Percentiles rank a stretch among this genome's conserved stretches.
Conservation (phyloP, 345 rosid genomes). For the Eucalyptus caleyi region DNA sequence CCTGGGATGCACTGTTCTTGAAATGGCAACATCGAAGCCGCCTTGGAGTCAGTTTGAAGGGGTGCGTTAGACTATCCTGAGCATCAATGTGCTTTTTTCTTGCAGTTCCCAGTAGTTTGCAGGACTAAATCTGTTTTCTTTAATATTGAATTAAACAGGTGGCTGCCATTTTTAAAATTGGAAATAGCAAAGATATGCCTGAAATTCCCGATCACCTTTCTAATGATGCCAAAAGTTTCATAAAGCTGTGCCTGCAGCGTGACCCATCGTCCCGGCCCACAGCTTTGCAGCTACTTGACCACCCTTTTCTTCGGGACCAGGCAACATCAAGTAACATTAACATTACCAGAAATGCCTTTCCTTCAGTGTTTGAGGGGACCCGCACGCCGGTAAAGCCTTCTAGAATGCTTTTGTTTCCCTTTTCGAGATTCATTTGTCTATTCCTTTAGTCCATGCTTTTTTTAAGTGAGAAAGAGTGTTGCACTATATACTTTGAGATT, state of each 20-base stretch:
- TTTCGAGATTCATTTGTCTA: not conserved
- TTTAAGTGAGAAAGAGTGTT: not conserved
- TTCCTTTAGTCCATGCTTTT: not conserved
- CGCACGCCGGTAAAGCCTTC: slow-evolving; percentile 45
- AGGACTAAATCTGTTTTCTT: not conserved
- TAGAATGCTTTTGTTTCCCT: not conserved
- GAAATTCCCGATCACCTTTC: slow-evolving; percentile 88
- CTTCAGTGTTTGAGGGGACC: slow-evolving; percentile 53
- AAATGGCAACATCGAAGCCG: slow-evolving; percentile 95
- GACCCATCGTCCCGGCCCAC: slow-evolving; percentile 79
- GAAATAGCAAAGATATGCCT: slow-evolving; percentile 91
- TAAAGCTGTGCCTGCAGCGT: slow-evolving; percentile 79
- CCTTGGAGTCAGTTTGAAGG: slow-evolving; percentile 98
- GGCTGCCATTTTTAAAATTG: slow-evolving; percentile 95
- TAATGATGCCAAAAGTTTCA: slow-evolving; percentile 65
- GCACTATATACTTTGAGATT: not conserved
- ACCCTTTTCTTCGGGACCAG: slow-evolving; percentile 64
- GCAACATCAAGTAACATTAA: slow-evolving; percentile 29
- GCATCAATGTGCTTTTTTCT: not conserved
- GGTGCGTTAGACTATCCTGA: slow-evolving; percentile 27
- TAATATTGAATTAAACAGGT: slow-evolving; percentile 45
- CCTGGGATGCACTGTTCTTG: slow-evolving; percentile 95
- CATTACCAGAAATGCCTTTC: slow-evolving; percentile 42
- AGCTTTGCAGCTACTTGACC: slow-evolving; percentile 67
- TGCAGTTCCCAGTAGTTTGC: not conserved